A percentile compares a stretch with the other conserved stretches of the same genome.
Evolutionary conservation across 148 eudicot genomes (phyloP).

Genomic region (Simmondsia chinensis): DNA sequence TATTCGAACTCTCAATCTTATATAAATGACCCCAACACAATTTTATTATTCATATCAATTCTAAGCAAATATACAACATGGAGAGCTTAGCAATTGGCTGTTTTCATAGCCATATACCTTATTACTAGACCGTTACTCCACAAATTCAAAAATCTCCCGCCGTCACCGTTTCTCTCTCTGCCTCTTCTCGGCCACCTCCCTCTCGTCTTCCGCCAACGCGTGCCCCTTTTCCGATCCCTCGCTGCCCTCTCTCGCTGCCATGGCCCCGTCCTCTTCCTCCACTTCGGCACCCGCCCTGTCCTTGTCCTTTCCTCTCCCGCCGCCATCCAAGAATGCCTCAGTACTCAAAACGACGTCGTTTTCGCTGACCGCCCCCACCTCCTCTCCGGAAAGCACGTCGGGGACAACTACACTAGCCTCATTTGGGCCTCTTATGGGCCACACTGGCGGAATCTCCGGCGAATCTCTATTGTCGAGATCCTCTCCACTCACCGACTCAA

Average conservation of each 20-base stretch:
- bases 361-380: conserved; percentile 37
- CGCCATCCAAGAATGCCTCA: conserved; percentile 24
- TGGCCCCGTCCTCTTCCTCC: conserved; percentile 23
- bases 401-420: conserved; percentile 22
- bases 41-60: too few relatives aligned
- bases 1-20: too few relatives aligned
- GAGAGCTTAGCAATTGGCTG: too few relatives aligned
- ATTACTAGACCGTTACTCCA: too few relatives aligned
- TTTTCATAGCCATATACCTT: too few relatives aligned
- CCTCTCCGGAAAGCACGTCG: conserved; percentile 21
- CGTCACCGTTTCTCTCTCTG: too few relatives aligned
- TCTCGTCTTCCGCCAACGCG: conserved; percentile 21
- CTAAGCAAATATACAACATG: too few relatives aligned
- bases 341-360: conserved; percentile 24
- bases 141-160: too few relatives aligned
- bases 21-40: too few relatives aligned
- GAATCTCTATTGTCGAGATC: conserved; percentile 18
- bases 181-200: conserved; percentile 33
- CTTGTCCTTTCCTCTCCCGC: conserved; percentile 28
- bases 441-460: conserved; percentile 42
- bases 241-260: conserved; percentile 9
- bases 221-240: conserved; percentile 20
- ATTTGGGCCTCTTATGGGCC: conserved; percentile 33
- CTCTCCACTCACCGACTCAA: conserved; percentile 22
- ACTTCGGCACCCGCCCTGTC: conserved; percentile 25